These are phyloP conservation scores for Cicer bijugum DNA, from an alignment of 306 rosid species.

Conservation along the genomic window DNA sequence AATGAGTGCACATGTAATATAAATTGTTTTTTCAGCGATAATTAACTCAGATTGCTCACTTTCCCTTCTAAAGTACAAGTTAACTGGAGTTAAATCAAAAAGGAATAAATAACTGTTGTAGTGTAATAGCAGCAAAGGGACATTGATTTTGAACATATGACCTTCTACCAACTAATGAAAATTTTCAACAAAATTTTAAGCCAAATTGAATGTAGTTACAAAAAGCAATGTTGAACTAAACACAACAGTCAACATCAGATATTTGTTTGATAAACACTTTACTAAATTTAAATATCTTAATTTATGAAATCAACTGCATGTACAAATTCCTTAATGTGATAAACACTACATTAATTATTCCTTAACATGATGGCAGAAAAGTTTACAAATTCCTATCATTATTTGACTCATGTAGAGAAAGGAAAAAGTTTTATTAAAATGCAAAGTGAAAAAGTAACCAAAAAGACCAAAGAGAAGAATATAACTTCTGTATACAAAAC, in stretches of 20 bases:
- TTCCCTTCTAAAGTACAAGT: not conserved
- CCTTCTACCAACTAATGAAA: constrained; percentile 32
- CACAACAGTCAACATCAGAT: not conserved
- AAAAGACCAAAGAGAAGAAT: constrained; percentile 28
- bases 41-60: not conserved
- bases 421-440: constrained; percentile 23
- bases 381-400: constrained; percentile 18
- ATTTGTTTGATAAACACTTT: not conserved
- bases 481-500: constrained; percentile 33
- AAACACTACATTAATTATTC: not conserved
- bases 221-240: constrained; percentile 19
- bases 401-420: not conserved
- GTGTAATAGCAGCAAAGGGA: constrained; percentile 18
- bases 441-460: constrained; percentile 29
- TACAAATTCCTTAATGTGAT: constrained; percentile 10
- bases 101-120: constrained; percentile 14
- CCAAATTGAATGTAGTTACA: constrained; percentile 19
- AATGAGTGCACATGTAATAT: not conserved
- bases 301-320: constrained; percentile 2
- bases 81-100: not conserved
- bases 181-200: not conserved
- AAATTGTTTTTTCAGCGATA: not conserved
- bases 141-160: constrained; percentile 15
- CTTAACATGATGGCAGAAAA: not conserved
- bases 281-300: not conserved